Evolutionary conservation across 352 stramenopile genomes (phyloP), one percentile per base, ranked within the genome.

Genomic region (Globisporangium middletonii): DNA sequence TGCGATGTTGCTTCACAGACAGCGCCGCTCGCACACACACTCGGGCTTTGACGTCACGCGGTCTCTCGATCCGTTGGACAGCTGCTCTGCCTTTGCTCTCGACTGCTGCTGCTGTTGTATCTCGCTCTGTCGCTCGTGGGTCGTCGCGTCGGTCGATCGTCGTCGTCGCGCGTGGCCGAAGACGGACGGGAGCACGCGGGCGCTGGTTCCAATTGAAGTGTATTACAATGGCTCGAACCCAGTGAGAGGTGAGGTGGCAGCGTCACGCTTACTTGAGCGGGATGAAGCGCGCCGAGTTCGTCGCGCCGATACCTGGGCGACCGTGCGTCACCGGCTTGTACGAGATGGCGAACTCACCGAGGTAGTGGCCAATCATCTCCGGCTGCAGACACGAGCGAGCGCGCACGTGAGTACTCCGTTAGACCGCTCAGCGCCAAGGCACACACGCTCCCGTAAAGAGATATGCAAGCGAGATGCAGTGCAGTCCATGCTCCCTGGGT

Each of bases 361-460:
- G 89, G 85, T 99, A 99, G 92, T 99, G 97, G 63, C 97, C 97
- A 60, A 99, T 96, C 97, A 99, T 99, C 79, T 99, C 97, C 33
- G 97, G 95, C 88, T 94, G 64, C 46, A 30, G 70, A 49, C 45
- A 50, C 28, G 42, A 47, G 18, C 62, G 13, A 69, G 46, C 44
- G 67, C 49, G 63, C 42, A 59, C 33, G 61, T 75, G 47, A 67
- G 57, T 64, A 60, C 41, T 48, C 42, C 53, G 42, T 59, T 59
- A 56, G 45, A 13, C 26, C n/a, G 18, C 15, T 8, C 15, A 23
- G 15, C 37, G 6, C 37, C 6, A 13, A 46, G 41, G 41, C 41
- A 19, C 1, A 4, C 41, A 19, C 13, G 13, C 41, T 18, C 43
- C 28, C 43, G 28, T 5, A 45, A 33, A 13, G 41, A 49, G 55